Evolutionary conservation across 2,329 filamentous ascomycete genomes (phyloP).

Genomic region (Aspergillus proliferans): DNA sequence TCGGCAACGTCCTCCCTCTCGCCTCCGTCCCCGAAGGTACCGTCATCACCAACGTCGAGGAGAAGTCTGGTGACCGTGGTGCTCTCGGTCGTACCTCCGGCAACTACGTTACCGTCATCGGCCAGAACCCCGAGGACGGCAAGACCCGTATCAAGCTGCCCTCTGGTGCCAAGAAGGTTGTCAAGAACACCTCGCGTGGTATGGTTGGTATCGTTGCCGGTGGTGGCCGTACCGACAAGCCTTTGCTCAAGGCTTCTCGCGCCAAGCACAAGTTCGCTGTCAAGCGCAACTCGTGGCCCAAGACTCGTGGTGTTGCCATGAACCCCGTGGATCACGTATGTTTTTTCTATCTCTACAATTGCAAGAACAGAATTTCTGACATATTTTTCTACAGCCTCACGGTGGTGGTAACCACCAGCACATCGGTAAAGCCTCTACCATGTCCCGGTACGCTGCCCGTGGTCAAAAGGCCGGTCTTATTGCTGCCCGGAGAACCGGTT

Average conservation of each 20-base stretch:
- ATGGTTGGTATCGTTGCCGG: slow-evolving; percentile 99
- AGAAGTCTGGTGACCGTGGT: slow-evolving; percentile 97
- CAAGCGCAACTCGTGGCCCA: slow-evolving; percentile 99
- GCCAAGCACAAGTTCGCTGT: slow-evolving; percentile 99
- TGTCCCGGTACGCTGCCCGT: slow-evolving; percentile 93
- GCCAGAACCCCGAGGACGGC: slow-evolving; percentile 97
- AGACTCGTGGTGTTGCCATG: slow-evolving; percentile 99
- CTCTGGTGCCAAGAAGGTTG: slow-evolving; percentile 97
- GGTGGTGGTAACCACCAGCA: slow-evolving; percentile 99
- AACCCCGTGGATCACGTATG: slow-evolving; percentile 95
- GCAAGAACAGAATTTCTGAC: slow-evolving; percentile 12
- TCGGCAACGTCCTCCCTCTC: slow-evolving; percentile 96
- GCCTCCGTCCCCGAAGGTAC: slow-evolving; percentile 97
- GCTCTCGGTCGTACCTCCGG: slow-evolving; percentile 93
- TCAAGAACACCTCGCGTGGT: slow-evolving; percentile 83
- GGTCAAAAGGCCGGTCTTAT: slow-evolving; percentile 99
- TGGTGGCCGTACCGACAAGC: slow-evolving; percentile 99
- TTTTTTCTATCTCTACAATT: slow-evolving; percentile 4
- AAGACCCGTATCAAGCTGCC: slow-evolving; percentile 99
- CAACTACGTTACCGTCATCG: slow-evolving; percentile 98
- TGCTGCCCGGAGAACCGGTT: slow-evolving; percentile 98
- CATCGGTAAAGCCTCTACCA: slow-evolving; percentile 99
- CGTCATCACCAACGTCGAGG: slow-evolving; percentile 98
- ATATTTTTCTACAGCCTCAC: slow-evolving; percentile 55
- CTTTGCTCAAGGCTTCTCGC: slow-evolving; percentile 96